These are phyloP conservation scores for Blastocystis hominis DNA, from an alignment of 352 stramenopile genomes.

Conservation along the genomic window DNA sequence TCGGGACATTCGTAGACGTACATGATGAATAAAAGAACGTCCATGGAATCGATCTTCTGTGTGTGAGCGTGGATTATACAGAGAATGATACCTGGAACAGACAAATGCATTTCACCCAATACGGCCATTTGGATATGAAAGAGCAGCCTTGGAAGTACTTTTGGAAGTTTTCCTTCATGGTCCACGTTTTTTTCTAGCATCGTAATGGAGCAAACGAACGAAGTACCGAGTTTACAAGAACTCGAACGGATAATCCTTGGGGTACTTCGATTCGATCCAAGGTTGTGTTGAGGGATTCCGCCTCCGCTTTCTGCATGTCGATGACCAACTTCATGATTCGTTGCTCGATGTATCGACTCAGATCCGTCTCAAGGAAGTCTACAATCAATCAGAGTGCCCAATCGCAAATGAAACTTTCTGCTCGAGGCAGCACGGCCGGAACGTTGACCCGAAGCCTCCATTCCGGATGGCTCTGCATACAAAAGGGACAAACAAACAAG, in stretches of 20 bases:
- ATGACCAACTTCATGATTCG: slow-evolving; percentile 51
- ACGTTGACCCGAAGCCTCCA: background rate
- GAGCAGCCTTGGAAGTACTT: slow-evolving; percentile 33
- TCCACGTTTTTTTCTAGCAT: background rate
- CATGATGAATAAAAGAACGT: slow-evolving; percentile 96
- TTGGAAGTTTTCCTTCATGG: background rate
- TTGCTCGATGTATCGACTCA: slow-evolving; percentile 59
- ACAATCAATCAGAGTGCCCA: background rate
- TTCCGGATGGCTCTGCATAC: background rate
- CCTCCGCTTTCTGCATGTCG: slow-evolving; percentile 35
- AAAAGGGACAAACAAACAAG: background rate
- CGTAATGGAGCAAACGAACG: background rate
- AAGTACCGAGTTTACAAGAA: slow-evolving; percentile 59
- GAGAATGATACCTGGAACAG: slow-evolving; percentile 28
- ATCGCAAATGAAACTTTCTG: background rate
- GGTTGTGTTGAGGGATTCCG: background rate
- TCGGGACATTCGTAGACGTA: slow-evolving; percentile 99
- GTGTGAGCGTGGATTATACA: background rate
- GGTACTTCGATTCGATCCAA: slow-evolving; percentile 47
- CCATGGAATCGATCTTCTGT: slow-evolving; percentile 93
- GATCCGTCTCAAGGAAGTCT: slow-evolving; percentile 58
- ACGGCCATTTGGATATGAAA: background rate
- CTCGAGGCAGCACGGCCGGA: background rate
- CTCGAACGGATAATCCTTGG: slow-evolving; percentile 54
- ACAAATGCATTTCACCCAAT: slow-evolving; percentile 49